phyloP scores from a whole-genome alignment of 495 filamentous ascomycete species.

The Aspergillus wentii region DNA sequence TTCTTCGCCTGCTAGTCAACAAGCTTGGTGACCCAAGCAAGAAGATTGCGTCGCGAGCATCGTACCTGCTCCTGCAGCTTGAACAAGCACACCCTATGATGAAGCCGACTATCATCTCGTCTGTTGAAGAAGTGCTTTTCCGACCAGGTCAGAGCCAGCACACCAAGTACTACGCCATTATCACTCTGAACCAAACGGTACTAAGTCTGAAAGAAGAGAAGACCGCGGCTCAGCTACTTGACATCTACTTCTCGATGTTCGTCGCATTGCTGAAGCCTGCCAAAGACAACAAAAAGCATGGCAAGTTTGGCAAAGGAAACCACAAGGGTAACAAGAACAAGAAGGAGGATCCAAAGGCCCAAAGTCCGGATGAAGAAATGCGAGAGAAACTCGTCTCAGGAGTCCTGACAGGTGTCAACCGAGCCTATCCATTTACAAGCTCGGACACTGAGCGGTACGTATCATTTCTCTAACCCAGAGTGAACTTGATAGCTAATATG shows the following conservation, averaged over 20 bases:
- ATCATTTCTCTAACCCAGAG: background rate
- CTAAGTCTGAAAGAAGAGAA: slow-evolving; percentile 75
- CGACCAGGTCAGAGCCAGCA: slow-evolving; percentile 79
- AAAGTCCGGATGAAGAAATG: slow-evolving; percentile 56
- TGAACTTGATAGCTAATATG: slow-evolving; percentile 15
- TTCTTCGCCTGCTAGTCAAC: slow-evolving; percentile 86
- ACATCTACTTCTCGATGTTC: slow-evolving; percentile 88
- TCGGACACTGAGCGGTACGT: slow-evolving; percentile 68
- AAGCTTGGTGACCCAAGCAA: slow-evolving; percentile 91
- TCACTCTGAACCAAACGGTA: slow-evolving; percentile 94
- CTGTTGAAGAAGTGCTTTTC: slow-evolving; percentile 85
- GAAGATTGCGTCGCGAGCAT: slow-evolving; percentile 89
- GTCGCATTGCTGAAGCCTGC: slow-evolving; percentile 63
- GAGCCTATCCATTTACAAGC: slow-evolving; percentile 87
- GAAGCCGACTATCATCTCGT: slow-evolving; percentile 79
- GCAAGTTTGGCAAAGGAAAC: slow-evolving; percentile 16
- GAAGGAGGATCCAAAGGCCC: slow-evolving; percentile 49
- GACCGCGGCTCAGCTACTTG: slow-evolving; percentile 74
- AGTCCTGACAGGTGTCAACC: slow-evolving; percentile 89
- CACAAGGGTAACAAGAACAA: slow-evolving; percentile 36
- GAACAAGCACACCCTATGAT: slow-evolving; percentile 84
- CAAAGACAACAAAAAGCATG: slow-evolving; percentile 31
- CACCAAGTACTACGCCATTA: slow-evolving; percentile 92
- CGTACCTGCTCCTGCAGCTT: slow-evolving; percentile 87
- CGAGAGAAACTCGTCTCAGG: slow-evolving; percentile 88